A percentile compares a stretch with the other conserved stretches of the same genome.
Evolutionary conservation across 2,329 filamentous ascomycete species (phyloP).

Genomic region (Alternaria incomplexa): DNA sequence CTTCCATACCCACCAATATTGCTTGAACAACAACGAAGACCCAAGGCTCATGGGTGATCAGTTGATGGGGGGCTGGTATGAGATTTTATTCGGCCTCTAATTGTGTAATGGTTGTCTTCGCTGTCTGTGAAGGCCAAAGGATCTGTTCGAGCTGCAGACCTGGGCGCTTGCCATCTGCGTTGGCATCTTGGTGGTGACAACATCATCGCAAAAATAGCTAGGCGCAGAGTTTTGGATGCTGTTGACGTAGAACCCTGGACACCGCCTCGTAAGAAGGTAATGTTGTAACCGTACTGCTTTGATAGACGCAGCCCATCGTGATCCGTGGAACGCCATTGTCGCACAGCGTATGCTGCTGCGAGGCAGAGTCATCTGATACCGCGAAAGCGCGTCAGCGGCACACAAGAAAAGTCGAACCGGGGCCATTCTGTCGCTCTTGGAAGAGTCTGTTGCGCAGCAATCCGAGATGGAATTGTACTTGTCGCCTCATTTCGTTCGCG

Average conservation of each 20-base stretch:
- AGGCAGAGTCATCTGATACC: constrained; percentile 7
- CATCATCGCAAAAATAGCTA: neutral
- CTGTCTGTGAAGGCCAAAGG: neutral
- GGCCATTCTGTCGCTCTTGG: neutral
- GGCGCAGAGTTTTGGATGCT: neutral
- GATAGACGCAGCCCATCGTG: neutral
- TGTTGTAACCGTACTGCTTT: neutral
- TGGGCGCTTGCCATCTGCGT: neutral
- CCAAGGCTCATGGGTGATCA: neutral
- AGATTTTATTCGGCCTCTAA: neutral
- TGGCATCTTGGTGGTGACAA: neutral
- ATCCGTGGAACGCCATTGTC: neutral
- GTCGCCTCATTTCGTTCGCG: neutral
- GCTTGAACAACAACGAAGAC: constrained; percentile 1
- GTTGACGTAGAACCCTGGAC: neutral
- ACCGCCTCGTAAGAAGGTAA: neutral
- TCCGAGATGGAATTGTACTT: neutral
- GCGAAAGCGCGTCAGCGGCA: neutral
- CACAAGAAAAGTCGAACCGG: neutral
- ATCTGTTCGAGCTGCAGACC: neutral
- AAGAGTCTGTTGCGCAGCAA: neutral
- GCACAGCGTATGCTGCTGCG: constrained; percentile 1
- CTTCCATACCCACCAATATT: neutral
- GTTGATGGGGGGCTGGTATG: neutral
- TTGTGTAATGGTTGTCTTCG: neutral